Base-by-base conservation (phyloP, 1,284 basidiomycete species). In the Melampsora abietis-canadensis region DNA sequence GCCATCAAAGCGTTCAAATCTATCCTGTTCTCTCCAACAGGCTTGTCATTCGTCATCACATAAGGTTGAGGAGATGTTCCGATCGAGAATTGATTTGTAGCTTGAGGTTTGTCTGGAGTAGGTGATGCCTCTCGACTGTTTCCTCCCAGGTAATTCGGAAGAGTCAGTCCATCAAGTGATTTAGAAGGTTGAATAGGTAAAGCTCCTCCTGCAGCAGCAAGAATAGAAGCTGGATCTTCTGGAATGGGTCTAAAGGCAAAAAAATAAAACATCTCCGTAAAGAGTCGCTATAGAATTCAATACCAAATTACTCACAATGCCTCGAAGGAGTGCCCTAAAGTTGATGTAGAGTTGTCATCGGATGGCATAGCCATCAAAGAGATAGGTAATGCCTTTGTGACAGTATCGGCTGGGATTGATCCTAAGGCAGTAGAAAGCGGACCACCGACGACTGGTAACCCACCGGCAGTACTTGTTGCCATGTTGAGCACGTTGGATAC, bases 141-240 rank as follows among this genome's bases (percentile, higher is more conserved):
- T 8, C 51, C 51, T 21, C 51, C 19, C 8, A 54, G 19, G 27
- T 54, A 54, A 59, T 74, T 74, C 4, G 70, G 63, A 31, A 74
- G 51, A n/a, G 64, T 66, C 8, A 59, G 63, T n/a, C 70, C 64
- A 30, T 74, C 70, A 0, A 74, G 44, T 8, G 70, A 74, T 44
- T 66, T 51, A 7, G 70, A 74, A 21, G 70, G 70, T 40, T 74
- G 70, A 19, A 74, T 74, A 6, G 70, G 70, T 19, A 74, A 74
- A 8, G 70, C 70, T 27, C 70, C 70, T 24, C 70, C 70, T 21
- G 70, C 70, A 21, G 51, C 63, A 30, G 57, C 15, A 21, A 74
- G 64, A 27, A 66, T 34, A 7, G 37, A 66, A 19, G 70, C 70
- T 37, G 47, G 31, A 19, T 62, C 34, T 7, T 62, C 34, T 31